These are phyloP conservation scores for Paramecium tetraurelia DNA, from an alignment of 73 alveolate genomes.

Conservation along the genomic window DNA sequence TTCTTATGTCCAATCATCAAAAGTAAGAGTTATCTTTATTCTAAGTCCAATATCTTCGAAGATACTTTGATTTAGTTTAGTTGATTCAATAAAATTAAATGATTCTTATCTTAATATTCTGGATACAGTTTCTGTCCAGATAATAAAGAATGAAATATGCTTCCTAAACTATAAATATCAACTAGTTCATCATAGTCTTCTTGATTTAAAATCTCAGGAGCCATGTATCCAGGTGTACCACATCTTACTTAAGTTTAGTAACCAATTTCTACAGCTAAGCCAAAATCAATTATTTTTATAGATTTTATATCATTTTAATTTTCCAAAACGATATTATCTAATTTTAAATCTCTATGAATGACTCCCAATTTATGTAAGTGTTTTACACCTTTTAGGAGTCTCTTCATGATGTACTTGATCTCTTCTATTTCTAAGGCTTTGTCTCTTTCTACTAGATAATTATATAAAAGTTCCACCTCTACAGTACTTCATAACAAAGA, in stretches of 20 bases:
- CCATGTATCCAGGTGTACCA: slow-evolving; percentile 49
- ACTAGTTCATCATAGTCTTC: background rate
- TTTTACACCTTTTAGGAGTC: background rate
- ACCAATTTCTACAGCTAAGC: background rate
- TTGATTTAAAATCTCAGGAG: background rate
- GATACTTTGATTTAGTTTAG: background rate
- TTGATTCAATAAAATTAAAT: background rate
- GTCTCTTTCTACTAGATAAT: background rate
- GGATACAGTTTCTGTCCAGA: background rate
- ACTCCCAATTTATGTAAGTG: background rate
- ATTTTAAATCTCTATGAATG: slow-evolving; percentile 25
- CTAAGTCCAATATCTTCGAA: background rate
- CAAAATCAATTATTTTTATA: background rate
- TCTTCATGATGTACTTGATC: background rate
- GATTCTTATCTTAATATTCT: background rate
- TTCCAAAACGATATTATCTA: slow-evolving; percentile 1
- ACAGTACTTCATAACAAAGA: background rate
- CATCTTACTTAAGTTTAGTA: background rate
- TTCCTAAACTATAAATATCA: slow-evolving; percentile 39
- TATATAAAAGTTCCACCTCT: slow-evolving; percentile 14
- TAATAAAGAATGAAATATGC: background rate
- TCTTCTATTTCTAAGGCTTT: background rate
- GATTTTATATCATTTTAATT: background rate
- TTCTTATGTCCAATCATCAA: background rate
- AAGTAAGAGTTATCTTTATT: background rate